Evolutionary conservation across 2,329 filamentous ascomycete genomes (phyloP).

Genomic region (Claviceps digitariae): DNA sequence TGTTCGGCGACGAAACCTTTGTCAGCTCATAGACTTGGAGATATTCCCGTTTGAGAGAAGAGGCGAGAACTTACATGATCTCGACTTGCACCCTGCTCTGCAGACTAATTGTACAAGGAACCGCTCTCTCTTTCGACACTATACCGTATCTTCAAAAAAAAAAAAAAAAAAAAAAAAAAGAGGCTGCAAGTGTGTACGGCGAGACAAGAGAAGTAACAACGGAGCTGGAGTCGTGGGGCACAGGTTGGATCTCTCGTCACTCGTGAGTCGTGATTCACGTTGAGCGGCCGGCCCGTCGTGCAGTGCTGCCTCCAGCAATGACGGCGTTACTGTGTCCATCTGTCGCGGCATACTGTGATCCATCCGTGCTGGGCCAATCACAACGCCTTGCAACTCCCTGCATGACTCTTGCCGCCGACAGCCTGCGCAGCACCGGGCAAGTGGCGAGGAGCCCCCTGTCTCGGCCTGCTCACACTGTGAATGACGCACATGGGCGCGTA

Average conservation of each 20-base stretch:
- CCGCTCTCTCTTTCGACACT: neutral
- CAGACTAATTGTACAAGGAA: neutral
- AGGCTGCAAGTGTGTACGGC: neutral
- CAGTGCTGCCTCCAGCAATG: neutral
- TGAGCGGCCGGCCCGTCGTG: neutral
- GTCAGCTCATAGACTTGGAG: neutral
- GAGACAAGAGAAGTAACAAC: neutral
- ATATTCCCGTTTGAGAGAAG: neutral
- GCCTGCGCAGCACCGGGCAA: neutral
- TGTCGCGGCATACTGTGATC: neutral
- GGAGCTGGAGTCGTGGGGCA: neutral
- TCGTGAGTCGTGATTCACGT: neutral
- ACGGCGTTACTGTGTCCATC: neutral
- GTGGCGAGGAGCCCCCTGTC: neutral
- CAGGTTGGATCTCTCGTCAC: too few relatives aligned
- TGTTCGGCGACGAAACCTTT: neutral
- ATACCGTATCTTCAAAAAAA: neutral
- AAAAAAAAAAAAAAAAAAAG: too few relatives aligned
- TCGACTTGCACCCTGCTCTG: neutral
- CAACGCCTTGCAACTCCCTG: neutral
- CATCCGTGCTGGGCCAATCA: neutral
- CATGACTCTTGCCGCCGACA: neutral
- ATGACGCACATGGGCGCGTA: neutral
- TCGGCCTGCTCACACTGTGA: conserved; percentile 8
- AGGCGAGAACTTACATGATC: conserved; percentile 2